Conservation (phyloP, 2,329 filamentous ascomycete genomes). For the Dactylella cylindrospora region DNA sequence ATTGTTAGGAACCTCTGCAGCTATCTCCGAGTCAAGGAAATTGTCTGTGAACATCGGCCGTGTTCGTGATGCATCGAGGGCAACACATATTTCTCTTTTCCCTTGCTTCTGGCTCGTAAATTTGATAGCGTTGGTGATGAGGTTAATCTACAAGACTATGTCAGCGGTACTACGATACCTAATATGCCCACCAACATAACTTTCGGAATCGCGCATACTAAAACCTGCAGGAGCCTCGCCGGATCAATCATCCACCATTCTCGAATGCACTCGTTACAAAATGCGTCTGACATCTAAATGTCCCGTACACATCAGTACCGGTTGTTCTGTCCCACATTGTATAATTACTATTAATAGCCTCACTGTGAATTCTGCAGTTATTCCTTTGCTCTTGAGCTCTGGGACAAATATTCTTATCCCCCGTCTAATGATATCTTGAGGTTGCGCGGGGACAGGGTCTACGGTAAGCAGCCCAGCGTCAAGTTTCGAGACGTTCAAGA, state of each 20-base stretch:
- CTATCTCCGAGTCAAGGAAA: slow-evolving; percentile 21
- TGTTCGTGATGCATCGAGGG: slow-evolving; percentile 41
- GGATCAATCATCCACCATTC: slow-evolving; percentile 76
- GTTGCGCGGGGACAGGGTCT: slow-evolving; percentile 69
- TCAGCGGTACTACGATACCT: too few species aligned
- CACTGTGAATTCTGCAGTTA: slow-evolving; percentile 68
- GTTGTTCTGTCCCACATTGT: too few species aligned
- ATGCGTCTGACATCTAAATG: slow-evolving; percentile 24
- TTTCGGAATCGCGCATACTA: background rate
- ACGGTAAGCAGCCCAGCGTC: slow-evolving; percentile 70
- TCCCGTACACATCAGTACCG: too few species aligned
- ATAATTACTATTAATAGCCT: background rate
- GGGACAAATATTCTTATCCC: slow-evolving; percentile 78
- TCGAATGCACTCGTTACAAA: slow-evolving; percentile 19
- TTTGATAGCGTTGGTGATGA: slow-evolving; percentile 64
- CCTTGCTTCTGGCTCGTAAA: slow-evolving; percentile 54
- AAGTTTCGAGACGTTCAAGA: slow-evolving; percentile 68
- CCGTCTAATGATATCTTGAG: slow-evolving; percentile 66
- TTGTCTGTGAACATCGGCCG: slow-evolving; percentile 35
- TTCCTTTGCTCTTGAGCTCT: slow-evolving; percentile 70
- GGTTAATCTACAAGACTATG: slow-evolving; percentile 67
- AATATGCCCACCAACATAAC: background rate
- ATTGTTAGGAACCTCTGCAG: background rate
- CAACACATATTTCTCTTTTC: slow-evolving; percentile 42
- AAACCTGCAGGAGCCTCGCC: slow-evolving; percentile 69